Percentiles rank a stretch among this genome's conserved stretches.
phyloP scores from a whole-genome alignment of 192 early-diverging fungal genomes.

The Rhizoclosmatium globosum region DNA sequence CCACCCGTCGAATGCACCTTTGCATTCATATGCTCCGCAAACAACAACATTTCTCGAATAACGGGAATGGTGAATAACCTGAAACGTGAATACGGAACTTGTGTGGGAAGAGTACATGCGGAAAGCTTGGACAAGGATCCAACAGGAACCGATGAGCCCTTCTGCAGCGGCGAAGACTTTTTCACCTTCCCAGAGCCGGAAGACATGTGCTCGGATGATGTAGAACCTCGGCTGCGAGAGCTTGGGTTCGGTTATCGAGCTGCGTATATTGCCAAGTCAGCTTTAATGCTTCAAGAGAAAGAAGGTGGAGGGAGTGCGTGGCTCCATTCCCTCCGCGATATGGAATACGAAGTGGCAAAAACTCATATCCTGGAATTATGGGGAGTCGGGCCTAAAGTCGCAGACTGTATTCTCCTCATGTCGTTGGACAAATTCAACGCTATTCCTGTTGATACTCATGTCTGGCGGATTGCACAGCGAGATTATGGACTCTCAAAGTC shows the following conservation, averaged over 20 bases:
- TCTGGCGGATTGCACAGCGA: slow-evolving; percentile 90
- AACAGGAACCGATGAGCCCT: neutral
- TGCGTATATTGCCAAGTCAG: slow-evolving; percentile 85
- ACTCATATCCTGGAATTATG: slow-evolving; percentile 70
- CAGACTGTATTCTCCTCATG: slow-evolving; percentile 95
- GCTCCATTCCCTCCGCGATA: slow-evolving; percentile 67
- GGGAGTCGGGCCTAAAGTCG: slow-evolving; percentile 95
- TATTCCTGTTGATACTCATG: slow-evolving; percentile 91
- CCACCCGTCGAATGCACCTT: slow-evolving; percentile 88
- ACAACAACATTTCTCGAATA: slow-evolving; percentile 95
- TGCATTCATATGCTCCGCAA: slow-evolving; percentile 91
- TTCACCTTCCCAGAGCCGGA: slow-evolving; percentile 72
- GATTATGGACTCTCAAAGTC: slow-evolving; percentile 72
- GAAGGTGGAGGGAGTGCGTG: slow-evolving; percentile 60
- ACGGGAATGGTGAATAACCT: slow-evolving; percentile 72
- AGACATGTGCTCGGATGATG: slow-evolving; percentile 56
- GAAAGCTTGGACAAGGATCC: neutral
- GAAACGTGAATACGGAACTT: slow-evolving; percentile 19
- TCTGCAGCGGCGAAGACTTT: slow-evolving; percentile 36
- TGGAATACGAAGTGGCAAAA: slow-evolving; percentile 66
- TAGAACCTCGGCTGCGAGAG: slow-evolving; percentile 71
- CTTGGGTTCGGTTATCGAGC: slow-evolving; percentile 97
- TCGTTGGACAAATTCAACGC: slow-evolving; percentile 79
- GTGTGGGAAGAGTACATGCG: slow-evolving; percentile 5
- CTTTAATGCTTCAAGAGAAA: slow-evolving; percentile 61